Evolutionary conservation across 2,329 filamentous ascomycete species (phyloP).

Genomic region (Plenodomus biglobosus): DNA sequence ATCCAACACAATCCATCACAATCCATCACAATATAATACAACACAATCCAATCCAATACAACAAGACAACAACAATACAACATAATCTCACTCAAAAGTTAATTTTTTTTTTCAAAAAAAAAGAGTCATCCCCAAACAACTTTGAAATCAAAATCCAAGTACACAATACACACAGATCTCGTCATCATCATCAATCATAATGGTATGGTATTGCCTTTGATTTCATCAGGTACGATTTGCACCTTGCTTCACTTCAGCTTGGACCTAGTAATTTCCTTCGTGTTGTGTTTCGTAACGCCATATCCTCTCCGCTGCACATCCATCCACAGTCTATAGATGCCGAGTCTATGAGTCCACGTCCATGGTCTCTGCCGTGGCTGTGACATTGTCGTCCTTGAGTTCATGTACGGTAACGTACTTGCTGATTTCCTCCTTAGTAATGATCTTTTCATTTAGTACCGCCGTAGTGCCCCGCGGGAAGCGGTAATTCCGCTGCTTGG

Average conservation of each 20-base stretch:
- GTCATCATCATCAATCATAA: constrained; percentile 19
- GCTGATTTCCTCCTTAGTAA: constrained; percentile 88
- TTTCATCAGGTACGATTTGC: too few species aligned
- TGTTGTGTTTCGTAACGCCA: constrained; percentile 22
- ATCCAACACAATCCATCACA: too few species aligned
- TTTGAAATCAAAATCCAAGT: too few species aligned
- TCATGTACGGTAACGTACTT: constrained; percentile 94
- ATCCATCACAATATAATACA: too few species aligned
- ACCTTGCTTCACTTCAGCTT: too few species aligned
- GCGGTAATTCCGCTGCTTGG: constrained; percentile 91
- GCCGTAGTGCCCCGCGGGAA: constrained; percentile 93
- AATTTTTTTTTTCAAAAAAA: too few species aligned
- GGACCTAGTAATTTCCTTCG: too few species aligned
- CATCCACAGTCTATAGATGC: background rate
- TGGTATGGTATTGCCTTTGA: constrained; percentile 13
- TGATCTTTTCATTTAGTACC: constrained; percentile 92
- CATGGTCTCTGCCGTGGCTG: constrained; percentile 63
- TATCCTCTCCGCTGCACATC: background rate
- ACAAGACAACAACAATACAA: too few species aligned
- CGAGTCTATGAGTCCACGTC: constrained; percentile 57
- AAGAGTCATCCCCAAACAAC: too few species aligned
- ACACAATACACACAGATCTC: too few species aligned
- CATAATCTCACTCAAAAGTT: too few species aligned
- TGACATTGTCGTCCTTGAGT: constrained; percentile 67
- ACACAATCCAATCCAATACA: too few species aligned